These are phyloP conservation scores for Capsicum rhomboideum DNA, from an alignment of 257 asterid genomes.

Conservation along the genomic window DNA sequence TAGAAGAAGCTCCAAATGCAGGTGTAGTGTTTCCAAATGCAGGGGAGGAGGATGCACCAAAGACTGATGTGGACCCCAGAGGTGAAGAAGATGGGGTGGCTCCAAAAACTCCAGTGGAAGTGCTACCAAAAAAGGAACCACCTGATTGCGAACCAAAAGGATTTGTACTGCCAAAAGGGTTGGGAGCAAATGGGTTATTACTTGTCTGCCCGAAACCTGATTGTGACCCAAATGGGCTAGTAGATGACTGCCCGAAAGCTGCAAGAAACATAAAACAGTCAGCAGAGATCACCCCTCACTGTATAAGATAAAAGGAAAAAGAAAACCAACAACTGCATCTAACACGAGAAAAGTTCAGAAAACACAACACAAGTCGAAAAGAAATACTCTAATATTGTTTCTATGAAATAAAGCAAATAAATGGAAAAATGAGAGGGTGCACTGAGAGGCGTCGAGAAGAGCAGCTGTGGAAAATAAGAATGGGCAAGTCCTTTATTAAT, in stretches of 20 bases:
- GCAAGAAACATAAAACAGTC: slow-evolving; percentile 10
- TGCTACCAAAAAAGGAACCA: slow-evolving; percentile 81
- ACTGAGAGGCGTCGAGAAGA: neutral
- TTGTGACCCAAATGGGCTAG: slow-evolving; percentile 90
- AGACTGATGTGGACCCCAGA: slow-evolving; percentile 75
- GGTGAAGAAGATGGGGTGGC: slow-evolving; percentile 72
- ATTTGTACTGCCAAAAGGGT: slow-evolving; percentile 74
- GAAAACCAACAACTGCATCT: neutral
- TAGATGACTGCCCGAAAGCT: slow-evolving; percentile 97
- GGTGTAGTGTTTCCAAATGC: slow-evolving; percentile 82
- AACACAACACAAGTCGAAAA: neutral
- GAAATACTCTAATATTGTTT: neutral
- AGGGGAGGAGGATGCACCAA: slow-evolving; percentile 91
- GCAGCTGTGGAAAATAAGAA: neutral
- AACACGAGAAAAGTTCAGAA: neutral
- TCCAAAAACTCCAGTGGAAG: slow-evolving; percentile 92
- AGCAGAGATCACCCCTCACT: neutral
- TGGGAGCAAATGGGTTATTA: slow-evolving; percentile 91
- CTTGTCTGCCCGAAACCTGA: slow-evolving; percentile 84
- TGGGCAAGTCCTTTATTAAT: neutral
- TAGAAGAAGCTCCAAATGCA: slow-evolving; percentile 78
- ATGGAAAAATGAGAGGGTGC: neutral
- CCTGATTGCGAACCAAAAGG: slow-evolving; percentile 91
- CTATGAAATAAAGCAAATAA: neutral
- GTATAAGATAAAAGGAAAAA: neutral